These are phyloP conservation scores for Murraya koenigii DNA, from an alignment of 345 rosid species.

Conservation along the genomic window DNA sequence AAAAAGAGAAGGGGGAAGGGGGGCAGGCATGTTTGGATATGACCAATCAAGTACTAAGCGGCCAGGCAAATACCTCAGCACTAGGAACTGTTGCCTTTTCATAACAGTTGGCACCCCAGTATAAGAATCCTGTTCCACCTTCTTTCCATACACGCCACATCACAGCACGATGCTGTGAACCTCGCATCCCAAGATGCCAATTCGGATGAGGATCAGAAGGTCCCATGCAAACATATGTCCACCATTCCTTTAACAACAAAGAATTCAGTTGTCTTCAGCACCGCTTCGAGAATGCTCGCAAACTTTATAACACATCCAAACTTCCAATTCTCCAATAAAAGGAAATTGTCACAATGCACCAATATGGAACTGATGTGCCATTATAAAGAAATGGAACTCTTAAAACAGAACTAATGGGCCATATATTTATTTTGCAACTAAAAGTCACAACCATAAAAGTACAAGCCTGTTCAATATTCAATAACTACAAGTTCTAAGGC, in stretches of 20 bases:
- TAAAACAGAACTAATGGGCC: neutral
- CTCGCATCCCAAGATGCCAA: constrained; percentile 98
- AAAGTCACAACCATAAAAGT: neutral
- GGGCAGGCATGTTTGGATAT: neutral
- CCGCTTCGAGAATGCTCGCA: neutral
- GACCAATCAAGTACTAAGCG: neutral
- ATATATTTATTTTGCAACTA: neutral
- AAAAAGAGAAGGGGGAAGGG: neutral
- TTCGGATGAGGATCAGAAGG: constrained; percentile 99
- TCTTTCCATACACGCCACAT: constrained; percentile 99
- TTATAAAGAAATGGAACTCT: neutral
- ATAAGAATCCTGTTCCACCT: constrained; percentile 92
- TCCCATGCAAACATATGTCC: constrained; percentile 98
- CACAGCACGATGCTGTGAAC: constrained; percentile 96
- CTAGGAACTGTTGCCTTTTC: constrained; percentile 90
- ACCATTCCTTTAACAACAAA: constrained; percentile 71
- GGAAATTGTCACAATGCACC: neutral
- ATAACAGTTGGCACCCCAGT: constrained; percentile 98
- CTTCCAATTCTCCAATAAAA: neutral
- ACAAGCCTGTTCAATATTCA: neutral
- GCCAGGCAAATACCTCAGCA: constrained; percentile 67
- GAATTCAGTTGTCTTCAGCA: constrained; percentile 12
- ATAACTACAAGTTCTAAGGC: neutral
- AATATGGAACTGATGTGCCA: neutral
- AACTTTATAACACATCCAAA: neutral